Base-by-base conservation (phyloP, 2,329 filamentous ascomycete genomes). In the Cylindrodendrum hubeiense region DNA sequence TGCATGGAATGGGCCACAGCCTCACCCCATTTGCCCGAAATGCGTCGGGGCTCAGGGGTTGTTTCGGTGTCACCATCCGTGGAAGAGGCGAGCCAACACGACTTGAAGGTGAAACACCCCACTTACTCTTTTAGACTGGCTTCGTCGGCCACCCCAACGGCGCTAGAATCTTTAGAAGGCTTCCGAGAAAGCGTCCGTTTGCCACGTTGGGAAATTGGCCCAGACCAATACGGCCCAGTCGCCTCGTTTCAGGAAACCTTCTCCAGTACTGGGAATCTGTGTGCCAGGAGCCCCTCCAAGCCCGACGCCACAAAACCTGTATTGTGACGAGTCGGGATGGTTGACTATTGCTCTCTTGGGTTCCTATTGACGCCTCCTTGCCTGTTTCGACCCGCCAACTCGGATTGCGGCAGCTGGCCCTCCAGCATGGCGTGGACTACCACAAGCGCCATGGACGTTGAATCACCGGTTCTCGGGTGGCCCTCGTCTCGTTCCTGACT, bases 101-200 rank as follows among this genome's bases (percentile, higher is more conserved):
- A 39, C n/a, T 46, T 10, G 28, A 22, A 44, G n/a, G 34, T 22
- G 26, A 34, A 39, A 52, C 49, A 26, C 62, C 62, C 67, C 55
- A 63, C 65, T 47, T 30, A 58, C 66, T 50, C 47, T 26, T 53
- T 19, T 44, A 30, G 56, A n/a, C 24, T 22, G 63, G 21, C 63
- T 67, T 46, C 49, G 66, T 65, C 60, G 13, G 67, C 55, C 21
- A 12, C n/a, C 28, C 15, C 49, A 67, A 66, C 65, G 44, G 53
- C 72, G 72, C 72, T 74, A 74, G 72, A 73, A 74, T 47, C 66
- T 69, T 65, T 58, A 21, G 63, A 71, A 70, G n/a, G 10, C n/a
- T 54, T 67, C 62, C 64, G 34, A 71, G 46, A 69, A 30, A 46
- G 22, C 41, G 33, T 33, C 37, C 47, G 5, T 22, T 47, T 28